Evolutionary conservation across 352 stramenopile genomes (phyloP).

Genomic region (Pythium biforme): DNA sequence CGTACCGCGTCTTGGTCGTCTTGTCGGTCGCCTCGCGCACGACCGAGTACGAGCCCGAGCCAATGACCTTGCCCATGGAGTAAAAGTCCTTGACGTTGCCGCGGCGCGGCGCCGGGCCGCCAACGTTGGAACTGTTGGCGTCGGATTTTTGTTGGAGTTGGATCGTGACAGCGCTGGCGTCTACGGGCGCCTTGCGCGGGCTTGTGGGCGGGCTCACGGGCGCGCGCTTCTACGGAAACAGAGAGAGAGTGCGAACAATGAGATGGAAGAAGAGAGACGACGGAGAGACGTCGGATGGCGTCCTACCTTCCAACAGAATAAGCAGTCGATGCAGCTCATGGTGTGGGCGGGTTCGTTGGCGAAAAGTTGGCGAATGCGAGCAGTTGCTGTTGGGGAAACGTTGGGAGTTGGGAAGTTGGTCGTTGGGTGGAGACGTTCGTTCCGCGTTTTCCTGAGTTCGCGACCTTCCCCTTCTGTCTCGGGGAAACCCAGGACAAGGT

Average conservation of each 20-base stretch:
- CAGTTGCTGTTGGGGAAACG: not conserved
- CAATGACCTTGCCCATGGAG: slow-evolving; percentile 79
- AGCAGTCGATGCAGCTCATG: slow-evolving; percentile 72
- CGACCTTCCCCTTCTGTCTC: not conserved
- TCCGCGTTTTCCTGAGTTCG: not conserved
- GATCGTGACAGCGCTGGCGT: slow-evolving; percentile 5
- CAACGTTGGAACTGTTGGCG: slow-evolving; percentile 15
- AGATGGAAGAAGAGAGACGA: not conserved
- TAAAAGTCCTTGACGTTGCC: slow-evolving; percentile 75
- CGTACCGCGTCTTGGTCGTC: slow-evolving; percentile 74
- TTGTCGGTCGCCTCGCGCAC: slow-evolving; percentile 85
- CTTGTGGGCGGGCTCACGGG: slow-evolving; percentile 2
- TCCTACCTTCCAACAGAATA: slow-evolving; percentile 64
- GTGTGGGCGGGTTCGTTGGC: slow-evolving; percentile 1
- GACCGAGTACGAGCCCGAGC: slow-evolving; percentile 89
- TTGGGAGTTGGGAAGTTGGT: not conserved
- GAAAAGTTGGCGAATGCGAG: not conserved
- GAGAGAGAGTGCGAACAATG: not conserved
- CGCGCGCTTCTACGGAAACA: not conserved
- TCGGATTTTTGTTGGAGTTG: not conserved
- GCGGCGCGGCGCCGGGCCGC: slow-evolving; percentile 24
- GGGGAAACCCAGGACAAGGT: not conserved
- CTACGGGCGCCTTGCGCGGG: slow-evolving; percentile 1
- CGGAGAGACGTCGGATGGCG: not conserved
- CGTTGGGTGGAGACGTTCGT: not conserved